These are phyloP conservation scores for Apophysomyces sp. DNA, from an alignment of 371 early-diverging fungal species.

Conservation along the genomic window DNA sequence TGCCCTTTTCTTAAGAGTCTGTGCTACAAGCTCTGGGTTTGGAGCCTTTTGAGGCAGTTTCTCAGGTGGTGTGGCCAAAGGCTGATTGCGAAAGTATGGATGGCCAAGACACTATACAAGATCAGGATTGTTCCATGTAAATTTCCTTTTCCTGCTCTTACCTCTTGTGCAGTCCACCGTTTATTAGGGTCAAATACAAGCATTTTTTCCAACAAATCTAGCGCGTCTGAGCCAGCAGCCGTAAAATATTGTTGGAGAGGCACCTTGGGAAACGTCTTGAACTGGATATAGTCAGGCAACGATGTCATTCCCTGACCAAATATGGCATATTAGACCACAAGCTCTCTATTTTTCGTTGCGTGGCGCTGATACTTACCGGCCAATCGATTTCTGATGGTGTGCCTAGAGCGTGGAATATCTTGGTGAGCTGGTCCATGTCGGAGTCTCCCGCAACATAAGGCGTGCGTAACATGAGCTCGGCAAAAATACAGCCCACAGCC, in stretches of 20 bases:
- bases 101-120: slow-evolving; percentile 81
- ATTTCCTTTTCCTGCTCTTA: slow-evolving; percentile 18
- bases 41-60: slow-evolving; percentile 70
- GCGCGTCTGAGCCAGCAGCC: slow-evolving; percentile 90
- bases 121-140: not conserved
- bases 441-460: slow-evolving; percentile 96
- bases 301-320: slow-evolving; percentile 61
- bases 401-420: slow-evolving; percentile 95
- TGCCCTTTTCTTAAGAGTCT: slow-evolving; percentile 24
- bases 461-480: slow-evolving; percentile 95
- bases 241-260: slow-evolving; percentile 84
- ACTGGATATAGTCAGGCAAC: slow-evolving; percentile 75
- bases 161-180: slow-evolving; percentile 85
- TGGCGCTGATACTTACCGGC: slow-evolving; percentile 66
- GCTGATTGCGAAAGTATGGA: slow-evolving; percentile 87
- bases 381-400: slow-evolving; percentile 97
- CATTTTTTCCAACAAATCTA: slow-evolving; percentile 92
- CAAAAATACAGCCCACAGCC: slow-evolving; percentile 99
- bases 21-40: slow-evolving; percentile 23
- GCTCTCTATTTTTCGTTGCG: not conserved
- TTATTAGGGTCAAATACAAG: slow-evolving; percentile 89
- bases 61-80: slow-evolving; percentile 83
- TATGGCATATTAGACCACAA: not conserved
- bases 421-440: slow-evolving; percentile 94
- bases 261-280: slow-evolving; percentile 66